phyloP scores from a whole-genome alignment of 805 yeast genomes.

The Metschnikowia cerradonensis region DNA sequence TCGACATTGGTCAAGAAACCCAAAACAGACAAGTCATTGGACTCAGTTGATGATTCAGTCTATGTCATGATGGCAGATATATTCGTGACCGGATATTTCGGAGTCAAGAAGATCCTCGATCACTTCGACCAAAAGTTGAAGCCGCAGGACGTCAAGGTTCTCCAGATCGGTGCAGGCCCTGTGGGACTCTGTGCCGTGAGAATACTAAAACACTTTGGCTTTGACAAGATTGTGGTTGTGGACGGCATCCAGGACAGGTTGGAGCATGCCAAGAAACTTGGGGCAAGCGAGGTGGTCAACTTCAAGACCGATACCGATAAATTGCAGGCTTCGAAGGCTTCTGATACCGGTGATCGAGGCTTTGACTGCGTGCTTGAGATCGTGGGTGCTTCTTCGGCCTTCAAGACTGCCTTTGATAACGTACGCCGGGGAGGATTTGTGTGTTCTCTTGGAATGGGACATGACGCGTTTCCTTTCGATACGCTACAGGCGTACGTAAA shows the following conservation, averaged over 20 bases:
- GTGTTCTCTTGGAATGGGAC: constrained; percentile 58
- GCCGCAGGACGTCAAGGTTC: constrained; percentile 32
- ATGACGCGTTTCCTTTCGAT: constrained; percentile 51
- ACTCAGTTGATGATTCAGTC: constrained; percentile 37
- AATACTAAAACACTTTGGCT: constrained; percentile 42
- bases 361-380: constrained; percentile 60
- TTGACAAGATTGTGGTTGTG: constrained; percentile 42
- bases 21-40: constrained; percentile 6
- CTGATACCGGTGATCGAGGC: constrained; percentile 44
- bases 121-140: constrained; percentile 11
- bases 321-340: constrained; percentile 25
- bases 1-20: constrained; percentile 47
- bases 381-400: constrained; percentile 53
- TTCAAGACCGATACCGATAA: constrained; percentile 33
- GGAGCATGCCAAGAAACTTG: constrained; percentile 41
- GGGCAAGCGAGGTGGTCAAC: constrained; percentile 47
- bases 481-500: constrained; percentile 58
- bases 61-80: constrained; percentile 60
- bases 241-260: constrained; percentile 48
- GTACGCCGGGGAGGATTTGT: constrained; percentile 58
- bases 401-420: constrained; percentile 47
- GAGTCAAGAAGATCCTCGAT: constrained; percentile 47
- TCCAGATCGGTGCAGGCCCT: constrained; percentile 60
- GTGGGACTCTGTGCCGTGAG: constrained; percentile 53
- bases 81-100: constrained; percentile 60